phyloP scores from a whole-genome alignment of 208 protist species.

The Porcisia deanei region DNA sequence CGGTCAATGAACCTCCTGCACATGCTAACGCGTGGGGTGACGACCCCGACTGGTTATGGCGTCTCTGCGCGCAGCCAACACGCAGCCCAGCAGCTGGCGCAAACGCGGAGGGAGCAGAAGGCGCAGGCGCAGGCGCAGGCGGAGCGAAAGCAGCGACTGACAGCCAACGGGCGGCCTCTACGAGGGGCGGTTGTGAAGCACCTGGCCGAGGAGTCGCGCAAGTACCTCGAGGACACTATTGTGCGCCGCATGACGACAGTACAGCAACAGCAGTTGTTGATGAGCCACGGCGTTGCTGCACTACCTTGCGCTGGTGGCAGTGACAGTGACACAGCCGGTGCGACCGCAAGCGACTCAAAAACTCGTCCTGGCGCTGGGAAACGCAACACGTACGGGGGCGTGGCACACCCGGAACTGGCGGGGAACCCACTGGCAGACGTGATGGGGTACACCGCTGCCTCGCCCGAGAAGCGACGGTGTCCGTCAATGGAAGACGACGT shows the following conservation, averaged over 20 bases:
- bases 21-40: conserved; percentile 69
- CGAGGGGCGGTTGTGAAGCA: conserved; percentile 51
- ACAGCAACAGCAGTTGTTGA: conserved; percentile 28
- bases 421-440: conserved; percentile 7
- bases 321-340: background rate
- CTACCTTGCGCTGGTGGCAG: background rate
- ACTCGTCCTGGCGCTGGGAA: background rate
- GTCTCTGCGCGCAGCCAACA: conserved; percentile 33
- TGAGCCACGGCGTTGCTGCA: background rate
- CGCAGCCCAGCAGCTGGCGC: conserved; percentile 37
- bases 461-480: conserved; percentile 5
- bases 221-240: conserved; percentile 72
- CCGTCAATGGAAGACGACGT: background rate
- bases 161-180: conserved; percentile 35
- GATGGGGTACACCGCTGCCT: conserved; percentile 6
- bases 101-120: conserved; percentile 12
- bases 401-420: conserved; percentile 13
- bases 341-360: background rate
- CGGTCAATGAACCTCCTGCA: conserved; percentile 59
- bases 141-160: conserved; percentile 26
- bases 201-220: conserved; percentile 67
- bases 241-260: conserved; percentile 57
- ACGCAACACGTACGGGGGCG: conserved; percentile 16
- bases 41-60: conserved; percentile 61
- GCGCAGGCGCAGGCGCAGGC: conserved; percentile 19